Base-by-base conservation (phyloP, 768 basidiomycete species). In the Phylloporus sp. region DNA sequence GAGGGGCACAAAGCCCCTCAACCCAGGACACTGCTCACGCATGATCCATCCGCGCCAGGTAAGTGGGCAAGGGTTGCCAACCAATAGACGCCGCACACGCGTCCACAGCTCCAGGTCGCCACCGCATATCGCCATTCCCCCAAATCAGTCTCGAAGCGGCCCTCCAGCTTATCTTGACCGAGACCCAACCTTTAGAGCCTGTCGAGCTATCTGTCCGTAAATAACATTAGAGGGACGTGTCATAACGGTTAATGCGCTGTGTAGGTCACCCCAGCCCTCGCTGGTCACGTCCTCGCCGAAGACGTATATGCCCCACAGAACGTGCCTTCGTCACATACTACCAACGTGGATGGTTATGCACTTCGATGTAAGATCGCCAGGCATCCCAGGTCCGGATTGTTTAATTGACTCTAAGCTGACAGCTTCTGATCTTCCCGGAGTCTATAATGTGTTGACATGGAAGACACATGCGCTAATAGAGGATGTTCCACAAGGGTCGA, bases 341-440 rank as follows among this genome's bases (percentile, higher is more conserved):
- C 91, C 6, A 93, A 81, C 54, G 90, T 91, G 10, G 91, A 94
- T 62, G 91, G 91, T 1, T 95, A 95, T 60, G 91, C 91, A 5
- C 64, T 93, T 1, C 72, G 79, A 48, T 81, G 87, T 88, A 57
- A 50, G 77, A 52, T 4, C 20, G 20, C 10, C 6, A 8, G 41
- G n/a, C 28, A 13, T 43, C 15, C 11, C 27, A 17, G 5, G 9
- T 18, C 35, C 3, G 15, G 29, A 40, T 39, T 23, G 10, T 39
- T 20, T 6, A 15, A 10, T 23, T 59, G 24, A 59, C 39, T 28
- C 14, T 23, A 5, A 3, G 9, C 33, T 20, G 6, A 29, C 52
- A 90, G 87, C 84, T 5, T 73, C 77, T 42, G 79, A 86, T 52
- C 68, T 71, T 0, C 77, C 84, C 2, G 86, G 82, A 5, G 63